Base-by-base conservation (phyloP, 352 stramenopile genomes). In the Phytopythium ostracodes region DNA sequence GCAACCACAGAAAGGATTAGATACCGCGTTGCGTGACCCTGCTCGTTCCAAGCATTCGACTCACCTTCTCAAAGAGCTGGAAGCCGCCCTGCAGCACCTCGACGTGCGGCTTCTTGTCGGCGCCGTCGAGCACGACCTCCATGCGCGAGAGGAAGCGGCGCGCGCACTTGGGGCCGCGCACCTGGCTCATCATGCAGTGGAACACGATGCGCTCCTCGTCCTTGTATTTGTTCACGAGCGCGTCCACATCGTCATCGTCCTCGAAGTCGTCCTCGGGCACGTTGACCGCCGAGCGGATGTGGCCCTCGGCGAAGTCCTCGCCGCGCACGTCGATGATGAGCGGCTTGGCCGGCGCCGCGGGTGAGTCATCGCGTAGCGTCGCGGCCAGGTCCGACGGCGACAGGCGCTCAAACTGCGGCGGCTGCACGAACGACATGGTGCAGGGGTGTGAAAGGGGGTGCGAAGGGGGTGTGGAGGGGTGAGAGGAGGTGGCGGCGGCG, bases 121-220 rank as follows among this genome's bases (percentile, higher is more conserved):
- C 68, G n/a, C 74, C 71, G 27, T 84, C 68, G 22, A 89, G 56
- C 50, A 88, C 63, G 29, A 79, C 59, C 0, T 76, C 66, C 67
- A 93, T 74, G 38, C 87, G 83, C 58, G 72, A 68, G 58, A 84
- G 74, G 58, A 95, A 93, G 31, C 87, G 82, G 47, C 81, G 78
- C 43, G 87, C 87, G 57, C 87, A 95, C n/a, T 75, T 83, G 20
- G 87, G 87, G 2, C 84, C 87, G 40, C 87, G 87, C 47, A 95
- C 72, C 66, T 95, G 87, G 40, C 84, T 96, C 72, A 96, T 75
- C 83, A 94, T 94, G 74, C 87, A 96, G 70, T 96, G 87, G 63
- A 96, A 94, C 27, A 96, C 79, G 67, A 96, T 75, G 52, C 72
- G 57, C 35, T 82, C 67, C 55, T 85, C 70, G 58, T 84, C 62